phyloP scores from a whole-genome alignment of 1,284 basidiomycete species.

The Melampsora larici-populina region DNA sequence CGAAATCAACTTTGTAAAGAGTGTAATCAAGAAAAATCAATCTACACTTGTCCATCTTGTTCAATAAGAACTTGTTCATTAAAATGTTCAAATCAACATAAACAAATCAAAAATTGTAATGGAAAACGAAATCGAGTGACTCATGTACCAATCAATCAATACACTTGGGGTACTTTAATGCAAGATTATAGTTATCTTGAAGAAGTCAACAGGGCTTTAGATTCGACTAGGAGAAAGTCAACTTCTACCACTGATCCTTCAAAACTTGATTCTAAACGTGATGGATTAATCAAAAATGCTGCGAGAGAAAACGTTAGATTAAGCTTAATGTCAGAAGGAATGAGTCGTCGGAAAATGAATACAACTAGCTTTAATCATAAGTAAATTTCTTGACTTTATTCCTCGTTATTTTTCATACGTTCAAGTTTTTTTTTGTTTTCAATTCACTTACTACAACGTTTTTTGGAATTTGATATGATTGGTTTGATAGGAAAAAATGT shows the following conservation, averaged over 20 bases:
- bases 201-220: constrained; percentile 21
- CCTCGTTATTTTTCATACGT: not conserved
- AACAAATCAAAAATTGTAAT: not conserved
- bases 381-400: constrained; percentile 9
- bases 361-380: constrained; percentile 24
- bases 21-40: constrained; percentile 7
- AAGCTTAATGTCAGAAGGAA: constrained; percentile 32
- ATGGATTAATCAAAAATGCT: constrained; percentile 12
- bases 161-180: constrained; percentile 40
- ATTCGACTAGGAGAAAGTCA: not conserved
- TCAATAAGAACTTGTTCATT: constrained; percentile 28
- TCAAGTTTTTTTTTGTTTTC: not conserved
- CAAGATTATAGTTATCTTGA: constrained; percentile 41
- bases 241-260: not conserved
- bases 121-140: constrained; percentile 35
- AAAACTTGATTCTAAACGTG: not conserved
- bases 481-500: constrained; percentile 5
- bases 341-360: constrained; percentile 27
- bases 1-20: not conserved
- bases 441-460: not conserved
- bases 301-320: constrained; percentile 8
- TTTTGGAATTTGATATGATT: not conserved
- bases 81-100: constrained; percentile 30
- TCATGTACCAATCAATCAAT: constrained; percentile 27
- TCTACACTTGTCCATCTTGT: constrained; percentile 41